Evolutionary conservation across 331 rosid species (phyloP), one percentile per base, ranked within the genome.

Genomic region (Rosa hybrid): DNA sequence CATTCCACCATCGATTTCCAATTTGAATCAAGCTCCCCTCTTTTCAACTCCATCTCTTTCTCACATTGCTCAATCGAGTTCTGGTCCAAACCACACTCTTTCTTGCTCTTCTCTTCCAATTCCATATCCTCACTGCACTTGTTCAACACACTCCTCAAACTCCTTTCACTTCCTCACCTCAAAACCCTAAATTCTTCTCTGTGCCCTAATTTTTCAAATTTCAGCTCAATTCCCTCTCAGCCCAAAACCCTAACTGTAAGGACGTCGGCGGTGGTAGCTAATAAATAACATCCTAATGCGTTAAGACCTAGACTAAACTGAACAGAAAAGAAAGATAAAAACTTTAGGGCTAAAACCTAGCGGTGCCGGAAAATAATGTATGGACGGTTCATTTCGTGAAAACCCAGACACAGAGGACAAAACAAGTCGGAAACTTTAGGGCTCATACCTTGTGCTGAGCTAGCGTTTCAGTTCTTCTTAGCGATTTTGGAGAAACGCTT

Each of bases 101-200:
- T 41, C 70, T 72, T 77, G 9, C 84, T 70, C 51, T 81, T 84
- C 1, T 12, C 85, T 51, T 80, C 84, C 12, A 68, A 42, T 8
- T 84, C 82, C 20, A 84, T 18, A 5, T 83, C 85, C 6, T 74
- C 77, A 27, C 48, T 39, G 49, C 18, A 12, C 16, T 49, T 49
- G 54, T 49, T 49, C 81, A 76, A 69, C 76, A 68, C 59, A 34
- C 39, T 34, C 39, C 39, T 34, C 39, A 34, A 34, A 34, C 39
- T 34, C 39, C 39, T 0, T 12, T 7, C 18, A 87, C 68, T 67
- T 84, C 82, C 25, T 77, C 69, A 53, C n/a, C 6, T 38, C 38
- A 23, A 62, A 62, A 12, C 41, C 68, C 68, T 62, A 62, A 62
- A 62, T 53, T 53, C n/a, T 53, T 53, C n/a, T 14, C 2, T 5